A percentile compares a stretch with the other conserved stretches of the same genome.
phyloP scores from a whole-genome alignment of 2,329 filamentous ascomycete genomes.

The Penicillium brasilianum region DNA sequence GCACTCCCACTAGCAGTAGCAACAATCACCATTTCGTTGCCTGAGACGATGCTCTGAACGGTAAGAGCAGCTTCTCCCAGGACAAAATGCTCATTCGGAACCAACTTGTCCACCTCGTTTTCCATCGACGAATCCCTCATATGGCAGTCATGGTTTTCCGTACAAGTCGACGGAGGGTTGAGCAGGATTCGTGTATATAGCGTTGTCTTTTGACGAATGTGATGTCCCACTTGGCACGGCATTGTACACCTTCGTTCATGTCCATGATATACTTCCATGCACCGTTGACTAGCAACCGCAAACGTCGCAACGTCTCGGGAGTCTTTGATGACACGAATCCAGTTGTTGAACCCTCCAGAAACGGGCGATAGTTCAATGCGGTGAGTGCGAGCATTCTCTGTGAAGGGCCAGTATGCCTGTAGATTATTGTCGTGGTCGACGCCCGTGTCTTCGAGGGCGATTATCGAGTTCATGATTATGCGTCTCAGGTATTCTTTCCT shows the following conservation, averaged over 20 bases:
- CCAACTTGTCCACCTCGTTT: not conserved
- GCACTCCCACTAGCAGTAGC: not conserved
- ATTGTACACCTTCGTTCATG: not conserved
- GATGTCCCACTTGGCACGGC: not conserved
- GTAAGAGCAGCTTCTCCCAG: not conserved
- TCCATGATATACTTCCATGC: slow-evolving; percentile 4
- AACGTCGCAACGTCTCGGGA: slow-evolving; percentile 14
- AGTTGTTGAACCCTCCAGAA: not conserved
- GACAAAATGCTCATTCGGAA: not conserved
- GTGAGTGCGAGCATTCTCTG: not conserved
- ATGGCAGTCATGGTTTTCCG: not conserved
- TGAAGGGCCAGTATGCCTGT: slow-evolving; percentile 19
- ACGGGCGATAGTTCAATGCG: not conserved
- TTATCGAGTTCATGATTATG: slow-evolving; percentile 13
- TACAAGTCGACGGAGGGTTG: not conserved
- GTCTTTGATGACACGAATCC: slow-evolving; percentile 13
- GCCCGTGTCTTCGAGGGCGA: slow-evolving; percentile 16
- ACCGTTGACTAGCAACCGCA: slow-evolving; percentile 16
- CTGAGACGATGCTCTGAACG: not conserved
- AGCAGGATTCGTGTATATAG: slow-evolving; percentile 7
- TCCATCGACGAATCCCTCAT: not conserved
- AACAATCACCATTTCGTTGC: not conserved
- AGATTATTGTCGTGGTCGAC: slow-evolving; percentile 15
- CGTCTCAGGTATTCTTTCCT: not conserved
- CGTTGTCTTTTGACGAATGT: not conserved